Evolutionary conservation across 2,329 filamentous ascomycete species (phyloP).

Genomic region (Ploettnerulaceae sp.): DNA sequence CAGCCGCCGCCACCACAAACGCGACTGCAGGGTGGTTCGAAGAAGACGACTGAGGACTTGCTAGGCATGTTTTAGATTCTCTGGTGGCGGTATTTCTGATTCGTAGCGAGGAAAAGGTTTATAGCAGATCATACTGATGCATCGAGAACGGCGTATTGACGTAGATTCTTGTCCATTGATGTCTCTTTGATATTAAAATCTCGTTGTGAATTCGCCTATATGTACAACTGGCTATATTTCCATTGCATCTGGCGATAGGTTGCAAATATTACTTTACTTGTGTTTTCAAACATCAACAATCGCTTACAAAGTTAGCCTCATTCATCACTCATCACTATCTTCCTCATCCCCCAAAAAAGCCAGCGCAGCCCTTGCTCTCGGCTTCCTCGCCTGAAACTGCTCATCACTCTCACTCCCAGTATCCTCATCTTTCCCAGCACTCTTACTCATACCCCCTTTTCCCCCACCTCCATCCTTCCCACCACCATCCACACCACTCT

Average conservation of each 20-base stretch:
- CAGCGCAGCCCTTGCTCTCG: constrained; percentile 40
- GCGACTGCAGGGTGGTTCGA: constrained; percentile 43
- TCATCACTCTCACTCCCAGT: constrained; percentile 12
- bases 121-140: no score
- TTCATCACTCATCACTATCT: constrained; percentile 39
- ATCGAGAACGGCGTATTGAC: no score
- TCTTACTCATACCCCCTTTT: constrained; percentile 9
- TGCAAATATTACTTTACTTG: no score
- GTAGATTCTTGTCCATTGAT: no score
- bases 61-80: constrained; percentile 53
- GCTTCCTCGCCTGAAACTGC: constrained; percentile 36
- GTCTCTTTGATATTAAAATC: no score
- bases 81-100: no score
- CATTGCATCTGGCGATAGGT: no score
- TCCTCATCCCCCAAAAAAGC: constrained; percentile 67
- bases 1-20: constrained; percentile 62
- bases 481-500: constrained; percentile 14
- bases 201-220: no score
- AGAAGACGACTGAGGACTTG: constrained; percentile 56
- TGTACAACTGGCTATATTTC: no score
- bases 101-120: no score
- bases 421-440: neutral
- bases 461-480: constrained; percentile 30
- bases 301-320: neutral
- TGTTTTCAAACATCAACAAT: neutral